Evolutionary conservation across 2,329 filamentous ascomycete genomes (phyloP).

Genomic region (Alternaria incomplexa): DNA sequence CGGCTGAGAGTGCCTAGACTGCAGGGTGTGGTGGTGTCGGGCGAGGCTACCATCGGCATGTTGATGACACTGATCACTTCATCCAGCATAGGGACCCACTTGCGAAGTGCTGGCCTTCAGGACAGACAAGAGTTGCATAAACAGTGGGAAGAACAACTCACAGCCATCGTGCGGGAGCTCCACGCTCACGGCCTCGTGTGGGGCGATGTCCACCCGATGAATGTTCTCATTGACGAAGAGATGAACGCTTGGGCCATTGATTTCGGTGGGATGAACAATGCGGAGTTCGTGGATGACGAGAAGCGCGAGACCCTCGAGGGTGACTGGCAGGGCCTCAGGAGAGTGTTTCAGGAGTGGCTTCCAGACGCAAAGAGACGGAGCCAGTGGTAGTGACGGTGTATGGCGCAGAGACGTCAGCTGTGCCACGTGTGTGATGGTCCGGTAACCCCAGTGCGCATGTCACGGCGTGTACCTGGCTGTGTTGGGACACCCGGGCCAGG

Average conservation of each 20-base stretch:
- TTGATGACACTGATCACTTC: constrained; percentile 4
- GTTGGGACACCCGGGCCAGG: not conserved
- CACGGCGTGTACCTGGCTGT: not conserved
- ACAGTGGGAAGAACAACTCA: constrained; percentile 9
- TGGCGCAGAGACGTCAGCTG: not conserved
- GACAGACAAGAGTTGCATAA: not conserved
- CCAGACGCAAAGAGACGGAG: not conserved
- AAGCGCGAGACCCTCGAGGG: constrained; percentile 44
- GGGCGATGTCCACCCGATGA: constrained; percentile 28
- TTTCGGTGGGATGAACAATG: constrained; percentile 46
- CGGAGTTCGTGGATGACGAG: constrained; percentile 47
- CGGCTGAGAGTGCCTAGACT: constrained; percentile 3
- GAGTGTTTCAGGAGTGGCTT: constrained; percentile 5
- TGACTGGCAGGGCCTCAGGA: constrained; percentile 21
- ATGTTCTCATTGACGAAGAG: constrained; percentile 46
- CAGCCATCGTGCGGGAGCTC: constrained; percentile 10
- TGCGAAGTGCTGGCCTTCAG: not conserved
- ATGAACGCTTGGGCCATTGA: constrained; percentile 46
- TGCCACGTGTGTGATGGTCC: not conserved
- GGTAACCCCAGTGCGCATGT: not conserved
- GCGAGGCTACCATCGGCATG: constrained; percentile 5
- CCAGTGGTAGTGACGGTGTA: not conserved
- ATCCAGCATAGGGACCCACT: not conserved
- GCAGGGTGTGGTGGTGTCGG: constrained; percentile 4
- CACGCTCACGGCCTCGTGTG: constrained; percentile 24